Conservation (phyloP, 2,329 filamentous ascomycete species). For the Pseudocercospora cruenta region DNA sequence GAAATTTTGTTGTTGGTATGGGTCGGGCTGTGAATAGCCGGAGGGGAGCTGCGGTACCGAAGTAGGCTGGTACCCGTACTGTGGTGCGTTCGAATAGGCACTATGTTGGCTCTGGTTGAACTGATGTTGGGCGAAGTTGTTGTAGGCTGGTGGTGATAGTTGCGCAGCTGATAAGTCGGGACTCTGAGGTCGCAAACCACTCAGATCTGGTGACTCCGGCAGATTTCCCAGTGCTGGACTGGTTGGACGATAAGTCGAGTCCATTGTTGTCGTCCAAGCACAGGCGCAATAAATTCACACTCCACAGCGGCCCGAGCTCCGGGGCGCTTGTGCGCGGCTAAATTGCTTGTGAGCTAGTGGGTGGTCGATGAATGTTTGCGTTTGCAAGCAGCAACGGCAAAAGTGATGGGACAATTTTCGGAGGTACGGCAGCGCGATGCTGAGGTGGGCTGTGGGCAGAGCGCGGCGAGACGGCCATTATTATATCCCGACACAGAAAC, state of each 20-base stretch:
- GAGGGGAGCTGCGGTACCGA: constrained; percentile 26
- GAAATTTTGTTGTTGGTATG: constrained; percentile 27
- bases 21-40: constrained; percentile 9
- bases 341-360: neutral
- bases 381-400: constrained; percentile 8
- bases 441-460: neutral
- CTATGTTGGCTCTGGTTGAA: constrained; percentile 21
- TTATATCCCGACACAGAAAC: neutral
- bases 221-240: constrained; percentile 28
- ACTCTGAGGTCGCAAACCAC: constrained; percentile 4
- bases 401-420: neutral
- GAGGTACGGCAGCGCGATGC: neutral
- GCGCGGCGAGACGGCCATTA: neutral
- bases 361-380: neutral
- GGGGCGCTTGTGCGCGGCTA: constrained; percentile 6
- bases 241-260: constrained; percentile 26
- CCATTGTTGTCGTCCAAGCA: constrained; percentile 11
- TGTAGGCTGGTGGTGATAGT: constrained; percentile 3
- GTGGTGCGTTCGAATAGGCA: constrained; percentile 14
- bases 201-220: constrained; percentile 27
- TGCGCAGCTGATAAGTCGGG: constrained; percentile 2
- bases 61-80: constrained; percentile 27
- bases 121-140: constrained; percentile 22
- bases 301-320: neutral
- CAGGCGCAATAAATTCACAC: neutral